Base-by-base conservation (phyloP, 148 eudicot species). In the Chenopodium quinoa region DNA sequence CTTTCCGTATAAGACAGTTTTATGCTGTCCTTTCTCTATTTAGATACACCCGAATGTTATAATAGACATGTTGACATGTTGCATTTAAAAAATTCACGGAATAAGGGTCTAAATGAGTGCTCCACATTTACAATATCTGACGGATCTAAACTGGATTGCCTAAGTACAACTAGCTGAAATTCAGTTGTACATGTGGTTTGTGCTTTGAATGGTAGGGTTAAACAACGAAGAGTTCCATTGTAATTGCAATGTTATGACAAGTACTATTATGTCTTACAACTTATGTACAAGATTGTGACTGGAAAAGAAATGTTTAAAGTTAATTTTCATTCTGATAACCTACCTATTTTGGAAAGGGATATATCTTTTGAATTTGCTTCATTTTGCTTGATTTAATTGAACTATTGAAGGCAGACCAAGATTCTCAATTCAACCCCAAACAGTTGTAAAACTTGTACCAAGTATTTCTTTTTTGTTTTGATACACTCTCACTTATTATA, bases 201-300 rank as follows among this genome's bases (percentile, higher is more conserved):
- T 29, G 63, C 14, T 63, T 82, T 60, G 23, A 77, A 71, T 46
- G 65, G 78, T 78, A 71, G 85, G 84, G 77, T 31, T 77, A 50
- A 72, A 77, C 84, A 82, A 32, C 81, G 31, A 63, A 77, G 64
- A 77, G 84, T 68, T 82, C 80, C 84, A 63, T 77, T 77, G 60
- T 71, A 32, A 63, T 62, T 71, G 84, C 71, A 77, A 82, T 58
- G 52, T 52, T 56, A 82, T 71, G 80, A 65, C 73, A 71, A 29
- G 29, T 3, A 7, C 3, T 29, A 66, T 13, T 58, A 19, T 58
- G 22, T 58, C 23, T 58, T 58, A 58, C 14, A 58, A 14, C 63
- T 19, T 14, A 14, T 14, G 63, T 4, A 58, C 63, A 58, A 4
- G 63, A 58, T 54, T 25, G 23, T 27, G 20, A 71, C 64, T 19